Conservation (phyloP, 2,329 filamentous ascomycete genomes). For the Neofusicoccum laricinum region DNA sequence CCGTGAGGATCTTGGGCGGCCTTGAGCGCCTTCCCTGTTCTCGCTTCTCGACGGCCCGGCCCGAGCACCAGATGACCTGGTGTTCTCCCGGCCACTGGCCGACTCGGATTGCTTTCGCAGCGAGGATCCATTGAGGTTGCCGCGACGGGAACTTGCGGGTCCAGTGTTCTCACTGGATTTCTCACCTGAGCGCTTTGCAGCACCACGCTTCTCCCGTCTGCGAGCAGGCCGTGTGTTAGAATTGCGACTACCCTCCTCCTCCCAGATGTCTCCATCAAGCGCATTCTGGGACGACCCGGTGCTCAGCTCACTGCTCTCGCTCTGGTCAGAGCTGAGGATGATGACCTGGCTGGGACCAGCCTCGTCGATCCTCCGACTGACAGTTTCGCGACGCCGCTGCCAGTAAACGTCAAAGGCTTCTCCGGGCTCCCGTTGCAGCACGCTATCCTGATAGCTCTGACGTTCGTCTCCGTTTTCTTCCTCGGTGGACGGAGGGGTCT, state of each 20-base stretch:
- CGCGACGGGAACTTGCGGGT: conserved; percentile 30
- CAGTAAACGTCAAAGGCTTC: conserved; percentile 11
- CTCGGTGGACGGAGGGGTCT: conserved; percentile 19
- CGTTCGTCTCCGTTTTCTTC: background rate
- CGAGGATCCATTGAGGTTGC: conserved; percentile 40
- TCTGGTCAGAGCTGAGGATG: conserved; percentile 22
- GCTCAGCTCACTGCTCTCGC: background rate
- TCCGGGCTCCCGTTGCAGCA: background rate
- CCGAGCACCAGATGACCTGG: background rate
- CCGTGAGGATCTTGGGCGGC: background rate
- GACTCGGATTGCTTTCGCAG: conserved; percentile 25
- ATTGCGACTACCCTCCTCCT: conserved; percentile 42
- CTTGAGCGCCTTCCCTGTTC: background rate
- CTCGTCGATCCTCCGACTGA: conserved; percentile 19
- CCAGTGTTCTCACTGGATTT: background rate
- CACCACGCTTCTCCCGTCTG: background rate
- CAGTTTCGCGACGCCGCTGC: conserved; percentile 13
- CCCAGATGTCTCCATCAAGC: conserved; percentile 43
- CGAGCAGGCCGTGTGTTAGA: background rate
- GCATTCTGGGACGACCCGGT: conserved; percentile 17
- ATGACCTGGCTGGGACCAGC: conserved; percentile 21
- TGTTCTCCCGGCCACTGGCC: conserved; percentile 24
- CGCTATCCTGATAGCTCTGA: background rate
- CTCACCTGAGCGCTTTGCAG: background rate
- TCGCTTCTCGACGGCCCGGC: background rate